phyloP scores from a whole-genome alignment of 306 rosid species.

The Hylodesmum podocarpum region DNA sequence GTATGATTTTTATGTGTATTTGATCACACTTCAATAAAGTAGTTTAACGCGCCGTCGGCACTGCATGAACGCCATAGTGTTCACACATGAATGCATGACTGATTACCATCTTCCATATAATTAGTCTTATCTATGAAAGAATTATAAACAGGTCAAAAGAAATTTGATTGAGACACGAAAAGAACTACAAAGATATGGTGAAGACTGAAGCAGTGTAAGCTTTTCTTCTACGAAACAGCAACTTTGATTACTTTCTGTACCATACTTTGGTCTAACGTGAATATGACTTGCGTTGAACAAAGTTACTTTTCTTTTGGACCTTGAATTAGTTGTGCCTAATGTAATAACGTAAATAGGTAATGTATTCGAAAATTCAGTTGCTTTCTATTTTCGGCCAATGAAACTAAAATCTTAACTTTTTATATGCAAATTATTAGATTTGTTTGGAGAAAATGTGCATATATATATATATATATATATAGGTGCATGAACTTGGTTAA shows the following conservation, averaged over 20 bases:
- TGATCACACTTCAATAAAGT: not conserved
- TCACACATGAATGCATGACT: not conserved
- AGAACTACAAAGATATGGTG: not conserved
- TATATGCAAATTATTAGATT: not conserved
- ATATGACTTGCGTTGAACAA: conserved; percentile 1
- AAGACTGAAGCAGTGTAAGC: not conserved
- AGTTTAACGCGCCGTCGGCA: not conserved
- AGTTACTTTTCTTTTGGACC: not conserved
- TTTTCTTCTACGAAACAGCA: conserved; percentile 29
- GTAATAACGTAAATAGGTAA: not conserved
- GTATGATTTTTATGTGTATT: no score
- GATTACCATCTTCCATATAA: not conserved
- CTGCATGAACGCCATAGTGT: not conserved
- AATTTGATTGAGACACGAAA: conserved; percentile 12
- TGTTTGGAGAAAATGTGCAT: not conserved
- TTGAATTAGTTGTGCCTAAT: not conserved
- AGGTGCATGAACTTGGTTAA: conserved; percentile 7
- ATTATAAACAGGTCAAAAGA: conserved; percentile 23
- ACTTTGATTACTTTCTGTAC: conserved; percentile 12
- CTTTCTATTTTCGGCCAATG: not conserved
- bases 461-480: not conserved
- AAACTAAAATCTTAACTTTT: not conserved
- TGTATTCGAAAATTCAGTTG: not conserved
- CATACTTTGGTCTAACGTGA: not conserved
- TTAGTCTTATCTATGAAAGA: not conserved